Conservation (phyloP, 2,329 filamentous ascomycete species). For the Endocalyx cinctus region DNA sequence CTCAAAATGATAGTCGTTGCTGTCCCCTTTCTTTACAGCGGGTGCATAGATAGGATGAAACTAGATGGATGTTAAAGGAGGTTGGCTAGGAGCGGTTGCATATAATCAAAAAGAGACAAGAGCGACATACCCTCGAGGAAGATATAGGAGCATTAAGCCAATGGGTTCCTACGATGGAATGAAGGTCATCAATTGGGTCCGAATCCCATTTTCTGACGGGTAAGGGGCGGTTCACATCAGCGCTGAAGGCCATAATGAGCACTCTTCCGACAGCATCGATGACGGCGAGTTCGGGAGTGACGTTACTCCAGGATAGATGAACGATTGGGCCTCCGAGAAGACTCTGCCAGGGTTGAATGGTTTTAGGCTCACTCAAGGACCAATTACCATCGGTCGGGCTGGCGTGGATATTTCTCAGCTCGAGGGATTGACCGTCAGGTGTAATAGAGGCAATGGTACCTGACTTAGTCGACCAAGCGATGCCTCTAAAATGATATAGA, state of each 20-base stretch:
- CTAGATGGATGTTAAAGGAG: slow-evolving; percentile 20
- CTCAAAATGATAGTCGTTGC: slow-evolving; percentile 62
- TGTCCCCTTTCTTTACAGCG: slow-evolving; percentile 53
- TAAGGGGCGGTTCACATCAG: slow-evolving; percentile 68
- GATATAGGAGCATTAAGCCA: slow-evolving; percentile 66
- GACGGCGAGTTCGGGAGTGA: slow-evolving; percentile 74
- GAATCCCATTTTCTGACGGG: slow-evolving; percentile 56
- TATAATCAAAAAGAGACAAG: no score
- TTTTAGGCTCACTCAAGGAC: slow-evolving; percentile 69
- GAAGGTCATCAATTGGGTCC: slow-evolving; percentile 71
- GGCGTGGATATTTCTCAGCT: slow-evolving; percentile 68
- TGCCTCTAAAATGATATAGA: slow-evolving; percentile 53
- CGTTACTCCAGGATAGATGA: slow-evolving; percentile 76
- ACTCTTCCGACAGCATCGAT: slow-evolving; percentile 77
- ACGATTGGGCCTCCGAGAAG: slow-evolving; percentile 64
- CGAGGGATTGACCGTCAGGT: slow-evolving; percentile 63
- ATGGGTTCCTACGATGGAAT: slow-evolving; percentile 75
- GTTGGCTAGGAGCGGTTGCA: not conserved
- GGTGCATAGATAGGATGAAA: slow-evolving; percentile 53
- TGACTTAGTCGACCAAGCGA: slow-evolving; percentile 84
- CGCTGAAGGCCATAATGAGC: slow-evolving; percentile 65
- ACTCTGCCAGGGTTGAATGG: slow-evolving; percentile 56
- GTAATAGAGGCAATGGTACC: slow-evolving; percentile 82
- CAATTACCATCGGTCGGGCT: slow-evolving; percentile 67
- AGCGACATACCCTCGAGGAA: slow-evolving; percentile 28